These are phyloP conservation scores for Eimeria falciformis DNA, from an alignment of 169 alveolate genomes.

Conservation along the genomic window DNA sequence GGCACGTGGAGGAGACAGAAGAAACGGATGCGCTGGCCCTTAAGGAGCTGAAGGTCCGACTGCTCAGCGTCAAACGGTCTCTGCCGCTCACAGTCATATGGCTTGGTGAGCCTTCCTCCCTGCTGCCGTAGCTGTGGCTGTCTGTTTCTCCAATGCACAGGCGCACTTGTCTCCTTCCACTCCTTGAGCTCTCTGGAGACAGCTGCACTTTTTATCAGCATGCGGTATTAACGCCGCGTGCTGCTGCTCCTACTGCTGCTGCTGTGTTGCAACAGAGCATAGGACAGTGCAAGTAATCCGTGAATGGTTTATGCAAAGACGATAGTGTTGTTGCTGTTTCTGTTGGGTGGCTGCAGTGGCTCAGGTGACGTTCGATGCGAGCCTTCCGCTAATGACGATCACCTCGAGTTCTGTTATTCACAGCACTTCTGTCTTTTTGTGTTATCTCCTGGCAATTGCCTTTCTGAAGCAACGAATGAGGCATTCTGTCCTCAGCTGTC, in stretches of 20 bases:
- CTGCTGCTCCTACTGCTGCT: conserved; percentile 20
- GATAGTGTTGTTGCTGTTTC: background rate
- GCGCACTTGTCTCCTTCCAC: too few relatives aligned
- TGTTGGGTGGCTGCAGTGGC: conserved; percentile 28
- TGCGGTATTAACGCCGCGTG: too few relatives aligned
- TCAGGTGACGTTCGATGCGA: conserved; percentile 9
- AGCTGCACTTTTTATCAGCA: too few relatives aligned
- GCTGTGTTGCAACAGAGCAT: too few relatives aligned
- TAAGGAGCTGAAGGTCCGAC: background rate
- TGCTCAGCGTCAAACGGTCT: conserved; percentile 16
- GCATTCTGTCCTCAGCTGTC: background rate
- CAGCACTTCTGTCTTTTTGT: conserved; percentile 9
- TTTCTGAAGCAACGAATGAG: background rate
- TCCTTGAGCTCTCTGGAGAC: too few relatives aligned
- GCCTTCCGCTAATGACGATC: background rate
- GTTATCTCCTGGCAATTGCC: background rate
- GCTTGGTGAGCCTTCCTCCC: background rate
- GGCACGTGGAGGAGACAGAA: too few relatives aligned
- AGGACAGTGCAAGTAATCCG: too few relatives aligned
- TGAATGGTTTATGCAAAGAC: background rate
- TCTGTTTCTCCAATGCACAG: too few relatives aligned
- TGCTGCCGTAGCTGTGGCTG: conserved; percentile 10
- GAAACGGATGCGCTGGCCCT: background rate
- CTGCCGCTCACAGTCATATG: background rate
- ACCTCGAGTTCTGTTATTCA: conserved; percentile 4